phyloP scores from a whole-genome alignment of 2,329 filamentous ascomycete species.

The Aureobasidium uvarum region DNA sequence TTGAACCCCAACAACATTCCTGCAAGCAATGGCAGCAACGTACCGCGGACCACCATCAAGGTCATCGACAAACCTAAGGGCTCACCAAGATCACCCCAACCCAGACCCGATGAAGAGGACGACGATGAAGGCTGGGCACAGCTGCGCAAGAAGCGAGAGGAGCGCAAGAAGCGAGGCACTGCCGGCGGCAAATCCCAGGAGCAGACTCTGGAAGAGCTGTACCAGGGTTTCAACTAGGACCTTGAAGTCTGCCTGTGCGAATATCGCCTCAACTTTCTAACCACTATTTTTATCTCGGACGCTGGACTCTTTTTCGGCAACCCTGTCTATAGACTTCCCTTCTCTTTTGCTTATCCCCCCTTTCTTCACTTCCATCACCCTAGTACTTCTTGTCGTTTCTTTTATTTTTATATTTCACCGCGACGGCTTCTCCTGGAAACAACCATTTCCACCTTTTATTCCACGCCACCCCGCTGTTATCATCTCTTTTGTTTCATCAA shows the following conservation, averaged over 20 bases:
- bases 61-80: slow-evolving; percentile 42
- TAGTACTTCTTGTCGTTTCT: slow-evolving; percentile 24
- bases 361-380: slow-evolving; percentile 21
- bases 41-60: slow-evolving; percentile 37
- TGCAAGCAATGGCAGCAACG: slow-evolving; percentile 24
- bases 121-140: slow-evolving; percentile 41
- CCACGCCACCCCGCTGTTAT: background rate
- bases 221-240: slow-evolving; percentile 31
- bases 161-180: slow-evolving; percentile 35
- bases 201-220: slow-evolving; percentile 34
- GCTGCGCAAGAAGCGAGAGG: slow-evolving; percentile 39
- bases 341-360: slow-evolving; percentile 2
- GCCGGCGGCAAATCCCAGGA: slow-evolving; percentile 33
- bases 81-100: slow-evolving; percentile 31
- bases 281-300: background rate
- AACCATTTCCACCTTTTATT: background rate
- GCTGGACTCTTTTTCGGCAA: background rate
- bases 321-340: slow-evolving; percentile 22
- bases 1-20: slow-evolving; percentile 37
- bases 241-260: background rate
- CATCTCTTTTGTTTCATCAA: slow-evolving; percentile 20
- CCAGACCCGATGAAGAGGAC: slow-evolving; percentile 32
- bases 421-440: background rate
- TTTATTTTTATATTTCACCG: background rate
- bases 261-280: background rate